Conservation (phyloP, 192 early-diverging fungal species). For the Backusella westeae region DNA sequence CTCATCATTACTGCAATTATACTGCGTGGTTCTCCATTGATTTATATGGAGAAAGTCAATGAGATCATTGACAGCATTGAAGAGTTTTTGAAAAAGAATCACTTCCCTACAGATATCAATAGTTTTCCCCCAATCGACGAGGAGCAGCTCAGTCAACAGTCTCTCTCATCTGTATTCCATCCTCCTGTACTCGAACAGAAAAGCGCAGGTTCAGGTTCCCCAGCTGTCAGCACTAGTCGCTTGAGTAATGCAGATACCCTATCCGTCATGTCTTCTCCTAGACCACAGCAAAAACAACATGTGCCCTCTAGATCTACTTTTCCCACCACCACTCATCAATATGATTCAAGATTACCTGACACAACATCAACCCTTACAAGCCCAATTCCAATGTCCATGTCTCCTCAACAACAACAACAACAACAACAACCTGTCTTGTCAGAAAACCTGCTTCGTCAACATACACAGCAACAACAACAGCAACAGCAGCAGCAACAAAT, state of each 20-base stretch:
- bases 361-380: background rate
- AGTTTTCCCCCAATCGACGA: conserved; percentile 31
- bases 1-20: conserved; percentile 36
- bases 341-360: background rate
- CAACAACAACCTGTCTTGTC: background rate
- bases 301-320: background rate
- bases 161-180: conserved; percentile 36
- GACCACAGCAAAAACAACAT: background rate
- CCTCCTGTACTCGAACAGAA: conserved; percentile 32
- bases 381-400: background rate
- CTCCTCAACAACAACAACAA: background rate
- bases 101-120: conserved; percentile 26
- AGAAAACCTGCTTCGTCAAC: background rate
- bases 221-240: background rate
- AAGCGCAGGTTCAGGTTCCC: background rate
- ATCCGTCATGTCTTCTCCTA: background rate
- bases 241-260: background rate
- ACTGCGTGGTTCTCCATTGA: conserved; percentile 30
- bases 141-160: conserved; percentile 32
- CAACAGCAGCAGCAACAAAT: conserved; percentile 9
- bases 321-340: background rate
- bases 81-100: conserved; percentile 34
- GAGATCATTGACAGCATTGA: conserved; percentile 43
- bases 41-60: conserved; percentile 40
- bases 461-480: conserved; percentile 10